Percentiles rank a stretch among this genome's conserved stretches.
phyloP scores from a whole-genome alignment of 2,329 filamentous ascomycete genomes.

The Colletotrichum lini region DNA sequence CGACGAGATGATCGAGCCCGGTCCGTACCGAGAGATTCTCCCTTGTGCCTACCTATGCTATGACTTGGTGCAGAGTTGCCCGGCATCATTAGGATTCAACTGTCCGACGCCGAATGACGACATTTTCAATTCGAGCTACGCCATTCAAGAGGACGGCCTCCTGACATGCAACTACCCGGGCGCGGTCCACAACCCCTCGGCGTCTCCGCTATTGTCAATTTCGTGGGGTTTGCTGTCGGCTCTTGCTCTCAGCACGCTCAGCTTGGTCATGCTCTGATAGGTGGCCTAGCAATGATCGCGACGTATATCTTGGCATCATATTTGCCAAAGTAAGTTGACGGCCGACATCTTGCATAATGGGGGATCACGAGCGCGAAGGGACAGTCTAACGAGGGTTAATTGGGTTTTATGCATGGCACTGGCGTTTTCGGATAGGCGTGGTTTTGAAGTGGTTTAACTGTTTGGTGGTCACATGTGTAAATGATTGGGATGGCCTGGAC shows the following conservation, averaged over 20 bases:
- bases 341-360: conserved; percentile 12
- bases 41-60: conserved; percentile 93
- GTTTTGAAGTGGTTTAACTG: not conserved
- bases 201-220: conserved; percentile 44
- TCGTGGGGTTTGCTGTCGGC: conserved; percentile 45
- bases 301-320: not conserved
- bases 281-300: too few relatives aligned
- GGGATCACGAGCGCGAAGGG: conserved; percentile 4
- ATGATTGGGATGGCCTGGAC: not conserved
- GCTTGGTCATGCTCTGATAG: conserved; percentile 20
- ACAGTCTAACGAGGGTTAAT: conserved; percentile 10
- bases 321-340: conserved; percentile 31
- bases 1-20: conserved; percentile 79
- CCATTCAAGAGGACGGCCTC: conserved; percentile 46
- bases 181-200: conserved; percentile 66
- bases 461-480: not conserved
- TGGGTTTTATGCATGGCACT: conserved; percentile 37
- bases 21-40: conserved; percentile 93
- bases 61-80: conserved; percentile 87
- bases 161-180: conserved; percentile 74
- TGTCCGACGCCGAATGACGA: conserved; percentile 71
- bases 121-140: conserved; percentile 64
- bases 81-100: conserved; percentile 79
- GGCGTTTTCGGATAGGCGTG: conserved; percentile 26
- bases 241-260: conserved; percentile 28